Percentiles rank a stretch among this genome's conserved stretches.
Conservation (phyloP, 2,329 filamentous ascomycete species). For the Arthroderma sp. region DNA sequence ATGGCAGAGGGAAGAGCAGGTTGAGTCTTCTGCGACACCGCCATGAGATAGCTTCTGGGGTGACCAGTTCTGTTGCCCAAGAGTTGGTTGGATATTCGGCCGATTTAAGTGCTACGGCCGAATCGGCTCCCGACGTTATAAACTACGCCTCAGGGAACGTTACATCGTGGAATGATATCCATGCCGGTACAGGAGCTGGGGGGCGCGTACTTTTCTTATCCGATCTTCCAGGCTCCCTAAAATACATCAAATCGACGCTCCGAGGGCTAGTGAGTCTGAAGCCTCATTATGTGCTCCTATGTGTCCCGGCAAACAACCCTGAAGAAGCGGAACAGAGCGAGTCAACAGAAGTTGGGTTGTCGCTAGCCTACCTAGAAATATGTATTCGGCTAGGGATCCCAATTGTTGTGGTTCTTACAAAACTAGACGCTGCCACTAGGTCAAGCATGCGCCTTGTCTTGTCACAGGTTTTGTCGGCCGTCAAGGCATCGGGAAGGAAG, state of each 20-base stretch:
- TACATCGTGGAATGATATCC: constrained; percentile 88
- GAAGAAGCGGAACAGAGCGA: constrained; percentile 32
- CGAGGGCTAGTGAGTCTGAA: constrained; percentile 89
- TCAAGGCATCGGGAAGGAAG: constrained; percentile 62
- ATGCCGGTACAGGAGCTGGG: constrained; percentile 58
- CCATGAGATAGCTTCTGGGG: constrained; percentile 80
- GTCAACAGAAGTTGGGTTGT: constrained; percentile 52
- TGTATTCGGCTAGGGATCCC: constrained; percentile 70
- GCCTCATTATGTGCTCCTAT: constrained; percentile 84
- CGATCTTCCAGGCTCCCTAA: constrained; percentile 81
- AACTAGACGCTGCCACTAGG: constrained; percentile 74
- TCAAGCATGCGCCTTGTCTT: constrained; percentile 56
- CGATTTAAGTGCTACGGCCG: constrained; percentile 6
- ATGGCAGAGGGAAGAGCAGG: constrained; percentile 80
- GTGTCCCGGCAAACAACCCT: constrained; percentile 64
- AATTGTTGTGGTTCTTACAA: constrained; percentile 73
- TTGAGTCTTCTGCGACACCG: constrained; percentile 81
- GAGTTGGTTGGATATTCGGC: constrained; percentile 71
- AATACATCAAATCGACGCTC: constrained; percentile 78
- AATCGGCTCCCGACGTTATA: constrained; percentile 40
- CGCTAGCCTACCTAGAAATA: constrained; percentile 67
- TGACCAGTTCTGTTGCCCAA: constrained; percentile 89
- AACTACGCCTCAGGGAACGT: constrained; percentile 82
- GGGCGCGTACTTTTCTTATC: constrained; percentile 76
- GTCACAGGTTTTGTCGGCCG: constrained; percentile 56